These are phyloP conservation scores for Aspergillus sp. DNA, from an alignment of 2,329 filamentous ascomycete species.

Conservation along the genomic window DNA sequence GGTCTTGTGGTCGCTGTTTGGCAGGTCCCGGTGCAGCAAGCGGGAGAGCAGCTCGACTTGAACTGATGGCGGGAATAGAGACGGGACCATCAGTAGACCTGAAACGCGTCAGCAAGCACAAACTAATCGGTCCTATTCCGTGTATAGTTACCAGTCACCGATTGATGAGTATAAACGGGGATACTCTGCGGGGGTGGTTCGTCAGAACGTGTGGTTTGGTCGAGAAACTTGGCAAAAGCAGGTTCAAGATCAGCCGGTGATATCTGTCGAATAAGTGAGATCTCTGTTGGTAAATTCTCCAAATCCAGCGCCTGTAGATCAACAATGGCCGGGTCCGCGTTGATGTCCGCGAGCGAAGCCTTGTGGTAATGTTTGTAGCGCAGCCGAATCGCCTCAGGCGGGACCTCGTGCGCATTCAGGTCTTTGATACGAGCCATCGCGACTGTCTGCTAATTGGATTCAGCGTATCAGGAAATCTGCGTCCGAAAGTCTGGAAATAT, in stretches of 20 bases:
- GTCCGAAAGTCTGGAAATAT: no score
- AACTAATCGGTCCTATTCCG: conserved; percentile 11
- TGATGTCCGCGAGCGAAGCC: conserved; percentile 58
- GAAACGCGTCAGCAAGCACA: conserved; percentile 28
- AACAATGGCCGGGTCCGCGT: conserved; percentile 60
- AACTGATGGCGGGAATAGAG: conserved; percentile 69
- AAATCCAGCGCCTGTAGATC: conserved; percentile 53
- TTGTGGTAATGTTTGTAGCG: conserved; percentile 77
- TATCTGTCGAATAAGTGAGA: conserved; percentile 37
- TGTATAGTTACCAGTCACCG: conserved; percentile 42
- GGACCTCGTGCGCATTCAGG: conserved; percentile 77
- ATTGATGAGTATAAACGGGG: conserved; percentile 42
- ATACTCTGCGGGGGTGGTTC: conserved; percentile 30
- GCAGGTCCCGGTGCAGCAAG: conserved; percentile 78
- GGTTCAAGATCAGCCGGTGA: conserved; percentile 32
- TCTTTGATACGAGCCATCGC: conserved; percentile 39
- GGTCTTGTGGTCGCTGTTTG: conserved; percentile 74
- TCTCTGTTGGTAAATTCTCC: conserved; percentile 30
- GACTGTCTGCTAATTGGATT: no score
- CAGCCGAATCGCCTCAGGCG: conserved; percentile 70
- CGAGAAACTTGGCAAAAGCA: conserved; percentile 39
- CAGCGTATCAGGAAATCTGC: no score
- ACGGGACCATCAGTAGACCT: conserved; percentile 82
- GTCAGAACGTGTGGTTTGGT: conserved; percentile 18
- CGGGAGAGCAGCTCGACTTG: conserved; percentile 73